Conservation (phyloP, 73 alveolate genomes). For the Strombidium stylifer region DNA sequence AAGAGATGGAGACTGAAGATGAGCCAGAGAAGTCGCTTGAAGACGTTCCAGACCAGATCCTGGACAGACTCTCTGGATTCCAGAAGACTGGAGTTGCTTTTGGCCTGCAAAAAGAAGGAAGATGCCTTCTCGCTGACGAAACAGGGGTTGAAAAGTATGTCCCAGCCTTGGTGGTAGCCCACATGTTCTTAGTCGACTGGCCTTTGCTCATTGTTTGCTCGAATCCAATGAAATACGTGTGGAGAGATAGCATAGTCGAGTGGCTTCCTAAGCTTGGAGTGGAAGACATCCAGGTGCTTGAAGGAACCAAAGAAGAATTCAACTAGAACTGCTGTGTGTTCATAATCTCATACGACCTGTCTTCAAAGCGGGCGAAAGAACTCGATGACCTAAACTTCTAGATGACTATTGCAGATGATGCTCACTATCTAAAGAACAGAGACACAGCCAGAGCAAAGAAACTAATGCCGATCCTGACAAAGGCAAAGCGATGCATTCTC, state of each 20-base stretch:
- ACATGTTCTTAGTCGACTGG: conserved; percentile 85
- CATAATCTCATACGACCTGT: conserved; percentile 84
- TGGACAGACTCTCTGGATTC: conserved; percentile 66
- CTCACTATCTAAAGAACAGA: conserved; percentile 85
- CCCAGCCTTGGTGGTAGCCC: conserved; percentile 86
- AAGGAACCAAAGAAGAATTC: conserved; percentile 59
- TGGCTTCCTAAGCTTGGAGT: conserved; percentile 70
- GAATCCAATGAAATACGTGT: conserved; percentile 75
- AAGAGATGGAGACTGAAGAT: too few species aligned
- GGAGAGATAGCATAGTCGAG: conserved; percentile 84
- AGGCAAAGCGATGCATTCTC: conserved; percentile 78
- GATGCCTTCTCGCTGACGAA: conserved; percentile 94
- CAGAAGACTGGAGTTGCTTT: conserved; percentile 83
- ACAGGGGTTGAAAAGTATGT: conserved; percentile 96
- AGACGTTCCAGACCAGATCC: conserved; percentile 7
- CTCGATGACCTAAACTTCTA: conserved; percentile 56
- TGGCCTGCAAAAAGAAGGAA: conserved; percentile 80
- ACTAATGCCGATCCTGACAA: conserved; percentile 77
- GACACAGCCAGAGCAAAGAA: conserved; percentile 76
- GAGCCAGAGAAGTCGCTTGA: too few species aligned
- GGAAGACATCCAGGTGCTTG: conserved; percentile 64
- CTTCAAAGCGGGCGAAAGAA: conserved; percentile 52
- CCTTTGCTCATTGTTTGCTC: conserved; percentile 94
- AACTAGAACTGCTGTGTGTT: conserved; percentile 59
- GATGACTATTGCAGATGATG: conserved; percentile 90